Base-by-base conservation (phyloP, 805 yeast genomes). In the Pichia deserticola region DNA sequence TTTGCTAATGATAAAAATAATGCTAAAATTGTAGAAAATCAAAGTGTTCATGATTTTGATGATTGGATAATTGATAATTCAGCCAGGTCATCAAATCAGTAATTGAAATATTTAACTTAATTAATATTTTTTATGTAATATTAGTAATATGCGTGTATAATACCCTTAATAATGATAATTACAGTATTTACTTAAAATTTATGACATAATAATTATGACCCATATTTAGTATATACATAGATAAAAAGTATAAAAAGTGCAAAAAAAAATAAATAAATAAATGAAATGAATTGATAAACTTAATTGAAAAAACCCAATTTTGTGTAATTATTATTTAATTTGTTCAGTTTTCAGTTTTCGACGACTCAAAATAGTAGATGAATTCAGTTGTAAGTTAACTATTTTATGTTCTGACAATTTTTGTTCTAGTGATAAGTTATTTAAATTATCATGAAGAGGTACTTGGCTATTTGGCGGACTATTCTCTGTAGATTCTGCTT, bases 1-100 rank as follows among this genome's bases (percentile, higher is more conserved):
- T 73, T 73, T 45, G 61, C 66, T 3, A 82, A 79, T 58, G 97
- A 89, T 62, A 60, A 77, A 34, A 67, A 75, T 9, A 90, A 90
- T 63, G 95, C 90, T 1, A 39, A 51, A 12, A 27, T 61, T 8
- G 59, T 66, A 4, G 52, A 59, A 28, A 11, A 20, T 5, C 30
- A 49, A 2, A 58, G 62, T 34, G 47, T 27, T 11, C 47, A 48
- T 9, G 41, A 44, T 7, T 44, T 52, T 32, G 43, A 59, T 41
- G 62, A 64, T 50, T 45, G 57, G 34, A 40, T 53, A 6, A 50
- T 64, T 7, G 47, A 50, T 15, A 59, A 59, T 46, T 54, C 55
- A 42, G 13, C 20, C 10, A 45, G 38, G 15, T 33, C 4, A 20
- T 12, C 36, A 2, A 20, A n/a, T 7, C 2, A 25, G 42, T 40